Percentiles rank a stretch among this genome's conserved stretches.
Evolutionary conservation across 164 flowering plant genomes (phyloP).

Genomic region (Vitis vinifera): DNA sequence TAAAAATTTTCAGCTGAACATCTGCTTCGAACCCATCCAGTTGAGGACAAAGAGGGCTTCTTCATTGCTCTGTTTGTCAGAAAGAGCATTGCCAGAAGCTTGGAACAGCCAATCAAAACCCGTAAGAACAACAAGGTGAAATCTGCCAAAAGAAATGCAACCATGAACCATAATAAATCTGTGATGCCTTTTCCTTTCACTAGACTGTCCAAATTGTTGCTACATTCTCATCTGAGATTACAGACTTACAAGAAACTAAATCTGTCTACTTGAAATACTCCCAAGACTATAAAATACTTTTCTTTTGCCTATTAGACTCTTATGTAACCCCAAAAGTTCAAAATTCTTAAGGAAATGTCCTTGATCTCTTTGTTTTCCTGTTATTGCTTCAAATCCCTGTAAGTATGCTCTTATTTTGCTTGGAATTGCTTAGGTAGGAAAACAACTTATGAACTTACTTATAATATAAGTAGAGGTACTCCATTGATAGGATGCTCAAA

Average conservation of each 20-base stretch:
- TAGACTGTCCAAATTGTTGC: slow-evolving; percentile 5
- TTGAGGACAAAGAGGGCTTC: slow-evolving; percentile 83
- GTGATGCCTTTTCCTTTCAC: not conserved
- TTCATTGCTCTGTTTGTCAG: slow-evolving; percentile 79
- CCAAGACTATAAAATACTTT: too few relatives aligned
- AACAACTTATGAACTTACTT: too few relatives aligned
- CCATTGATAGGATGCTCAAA: slow-evolving; percentile 4
- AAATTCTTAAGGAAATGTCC: too few relatives aligned
- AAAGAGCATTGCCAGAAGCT: slow-evolving; percentile 10
- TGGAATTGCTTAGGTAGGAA: too few relatives aligned
- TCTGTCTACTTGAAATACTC: too few relatives aligned
- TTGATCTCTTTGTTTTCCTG: too few relatives aligned
- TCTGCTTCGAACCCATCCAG: slow-evolving; percentile 65
- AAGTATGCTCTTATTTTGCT: too few relatives aligned
- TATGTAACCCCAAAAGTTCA: too few relatives aligned
- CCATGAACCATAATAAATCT: not conserved
- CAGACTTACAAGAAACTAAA: too few relatives aligned
- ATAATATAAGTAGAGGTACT: too few relatives aligned
- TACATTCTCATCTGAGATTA: not conserved
- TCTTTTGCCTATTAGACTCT: too few relatives aligned
- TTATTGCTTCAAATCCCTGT: too few relatives aligned
- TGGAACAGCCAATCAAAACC: not conserved
- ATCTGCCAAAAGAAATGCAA: not conserved
- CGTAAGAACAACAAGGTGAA: not conserved
- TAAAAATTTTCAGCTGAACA: slow-evolving; percentile 48